A percentile compares a stretch with the other conserved stretches of the same genome.
These are phyloP conservation scores for Syzygium malaccense DNA, from an alignment of 441 rosid species.

Conservation along the genomic window DNA sequence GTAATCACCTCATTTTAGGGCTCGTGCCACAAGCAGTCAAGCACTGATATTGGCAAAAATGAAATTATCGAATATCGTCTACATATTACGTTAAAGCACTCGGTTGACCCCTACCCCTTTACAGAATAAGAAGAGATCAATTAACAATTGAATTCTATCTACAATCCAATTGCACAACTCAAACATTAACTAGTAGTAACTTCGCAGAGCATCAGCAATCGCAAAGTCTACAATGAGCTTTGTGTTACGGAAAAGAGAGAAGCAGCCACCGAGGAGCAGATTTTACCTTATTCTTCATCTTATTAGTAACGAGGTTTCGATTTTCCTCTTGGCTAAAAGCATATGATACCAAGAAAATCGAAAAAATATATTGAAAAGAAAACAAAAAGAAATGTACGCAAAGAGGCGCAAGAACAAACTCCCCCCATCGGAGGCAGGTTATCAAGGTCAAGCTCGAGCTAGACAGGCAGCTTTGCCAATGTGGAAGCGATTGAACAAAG, in stretches of 20 bases:
- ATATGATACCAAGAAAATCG: neutral
- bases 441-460: neutral
- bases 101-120: no score
- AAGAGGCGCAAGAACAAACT: neutral
- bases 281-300: neutral
- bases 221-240: no score
- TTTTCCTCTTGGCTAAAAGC: neutral
- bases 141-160: neutral
- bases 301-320: neutral
- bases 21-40: no score
- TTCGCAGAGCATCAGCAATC: no score
- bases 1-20: no score
- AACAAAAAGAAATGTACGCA: neutral
- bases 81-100: no score
- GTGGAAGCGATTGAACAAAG: neutral
- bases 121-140: no score
- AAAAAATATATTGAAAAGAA: neutral
- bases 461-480: neutral
- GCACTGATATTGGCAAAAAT: no score
- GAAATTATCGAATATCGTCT: no score
- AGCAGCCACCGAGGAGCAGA: neutral
- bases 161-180: neutral
- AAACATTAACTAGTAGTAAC: neutral
- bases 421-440: neutral
- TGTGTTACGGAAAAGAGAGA: neutral